Percentiles rank a stretch among this genome's conserved stretches.
These are phyloP conservation scores for Macrolepiota fuliginosa DNA, from an alignment of 768 basidiomycete genomes.

Conservation along the genomic window DNA sequence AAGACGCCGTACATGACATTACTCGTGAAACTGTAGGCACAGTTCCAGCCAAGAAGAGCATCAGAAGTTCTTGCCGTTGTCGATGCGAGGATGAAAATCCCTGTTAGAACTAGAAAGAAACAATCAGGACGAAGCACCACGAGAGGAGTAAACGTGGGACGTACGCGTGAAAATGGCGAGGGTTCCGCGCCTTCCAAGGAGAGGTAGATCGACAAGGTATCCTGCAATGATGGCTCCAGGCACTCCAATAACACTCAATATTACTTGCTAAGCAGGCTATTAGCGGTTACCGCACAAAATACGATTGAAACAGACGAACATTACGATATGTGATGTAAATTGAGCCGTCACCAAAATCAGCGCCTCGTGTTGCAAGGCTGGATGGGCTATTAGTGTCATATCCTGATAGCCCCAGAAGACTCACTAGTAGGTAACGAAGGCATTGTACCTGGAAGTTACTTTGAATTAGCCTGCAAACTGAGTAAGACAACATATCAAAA, in stretches of 20 bases:
- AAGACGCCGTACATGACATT: constrained; percentile 78
- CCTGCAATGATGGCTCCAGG: constrained; percentile 74
- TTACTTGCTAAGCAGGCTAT: constrained; percentile 51
- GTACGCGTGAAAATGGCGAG: constrained; percentile 61
- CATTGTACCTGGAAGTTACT: constrained; percentile 22
- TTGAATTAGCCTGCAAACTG: background rate
- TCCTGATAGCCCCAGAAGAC: background rate
- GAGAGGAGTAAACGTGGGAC: constrained; percentile 24
- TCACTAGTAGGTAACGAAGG: constrained; percentile 30
- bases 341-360: constrained; percentile 67
- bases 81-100: constrained; percentile 69
- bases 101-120: constrained; percentile 60
- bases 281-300: background rate
- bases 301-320: constrained; percentile 27
- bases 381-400: background rate
- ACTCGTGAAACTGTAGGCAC: constrained; percentile 57
- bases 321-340: constrained; percentile 75
- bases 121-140: constrained; percentile 18
- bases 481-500: constrained; percentile 29
- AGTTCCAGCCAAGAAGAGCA: constrained; percentile 77
- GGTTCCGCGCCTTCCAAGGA: constrained; percentile 65
- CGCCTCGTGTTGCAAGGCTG: constrained; percentile 65
- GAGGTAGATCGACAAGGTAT: constrained; percentile 63
- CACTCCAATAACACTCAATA: constrained; percentile 64
- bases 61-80: constrained; percentile 73